Conservation (phyloP, 78 protist genomes). For the Capsaspora owczarzaki region DNA sequence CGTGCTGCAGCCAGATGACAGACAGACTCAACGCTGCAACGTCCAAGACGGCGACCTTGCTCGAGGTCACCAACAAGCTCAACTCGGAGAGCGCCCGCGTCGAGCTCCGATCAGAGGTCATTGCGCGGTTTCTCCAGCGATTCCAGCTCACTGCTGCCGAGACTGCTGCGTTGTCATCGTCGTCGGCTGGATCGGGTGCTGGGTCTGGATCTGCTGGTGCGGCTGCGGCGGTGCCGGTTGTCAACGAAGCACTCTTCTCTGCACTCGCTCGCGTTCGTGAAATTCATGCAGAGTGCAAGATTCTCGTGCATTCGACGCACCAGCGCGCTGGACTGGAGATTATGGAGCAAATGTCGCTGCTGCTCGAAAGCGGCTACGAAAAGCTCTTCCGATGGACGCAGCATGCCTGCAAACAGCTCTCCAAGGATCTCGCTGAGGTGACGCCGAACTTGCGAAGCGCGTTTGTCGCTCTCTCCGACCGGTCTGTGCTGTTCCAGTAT, state of each 20-base stretch:
- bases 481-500: slow-evolving; percentile 2
- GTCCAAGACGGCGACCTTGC: not conserved
- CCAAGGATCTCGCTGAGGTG: slow-evolving; percentile 14
- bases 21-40: not conserved
- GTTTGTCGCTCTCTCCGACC: slow-evolving; percentile 5
- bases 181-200: not conserved
- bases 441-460: slow-evolving; percentile 11
- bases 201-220: too few species aligned
- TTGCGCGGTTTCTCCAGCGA: not conserved
- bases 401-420: not conserved
- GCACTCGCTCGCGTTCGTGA: not conserved
- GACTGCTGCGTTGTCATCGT: not conserved
- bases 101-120: not conserved
- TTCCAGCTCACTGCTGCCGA: slow-evolving; percentile 21
- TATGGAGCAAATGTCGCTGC: slow-evolving; percentile 10
- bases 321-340: slow-evolving; percentile 23
- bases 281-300: slow-evolving; percentile 23
- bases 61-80: not conserved
- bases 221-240: not conserved
- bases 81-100: not conserved
- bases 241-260: not conserved
- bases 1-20: not conserved
- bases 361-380: slow-evolving; percentile 14
- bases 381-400: slow-evolving; percentile 13
- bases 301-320: slow-evolving; percentile 23